phyloP scores from a whole-genome alignment of 2,329 filamentous ascomycete genomes.

The Amylocarpus encephaloides region DNA sequence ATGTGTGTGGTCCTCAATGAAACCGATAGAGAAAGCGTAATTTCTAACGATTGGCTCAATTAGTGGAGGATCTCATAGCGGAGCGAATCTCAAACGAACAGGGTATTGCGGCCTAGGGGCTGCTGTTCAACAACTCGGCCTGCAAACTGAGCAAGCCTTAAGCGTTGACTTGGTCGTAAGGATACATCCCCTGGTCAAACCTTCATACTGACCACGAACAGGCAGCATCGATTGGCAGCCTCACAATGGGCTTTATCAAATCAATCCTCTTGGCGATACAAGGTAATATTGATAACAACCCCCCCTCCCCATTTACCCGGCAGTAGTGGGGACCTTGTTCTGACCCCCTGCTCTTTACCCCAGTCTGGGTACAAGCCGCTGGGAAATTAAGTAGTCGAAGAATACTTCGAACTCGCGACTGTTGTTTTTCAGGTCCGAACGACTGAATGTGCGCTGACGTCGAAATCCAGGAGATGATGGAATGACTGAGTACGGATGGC shows the following conservation, averaged over 20 bases:
- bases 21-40: not conserved
- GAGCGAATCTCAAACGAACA: constrained; percentile 44
- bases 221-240: constrained; percentile 74
- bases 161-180: constrained; percentile 68
- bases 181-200: constrained; percentile 11
- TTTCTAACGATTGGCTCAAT: constrained; percentile 3
- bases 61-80: constrained; percentile 51
- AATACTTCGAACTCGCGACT: not conserved
- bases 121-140: constrained; percentile 57
- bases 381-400: not conserved
- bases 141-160: constrained; percentile 48
- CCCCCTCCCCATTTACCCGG: not conserved
- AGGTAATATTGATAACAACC: constrained; percentile 34
- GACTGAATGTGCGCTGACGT: constrained; percentile 2
- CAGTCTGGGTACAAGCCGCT: constrained; percentile 2
- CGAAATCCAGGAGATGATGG: constrained; percentile 39
- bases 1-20: constrained; percentile 50
- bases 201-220: constrained; percentile 29
- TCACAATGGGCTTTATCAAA: constrained; percentile 62
- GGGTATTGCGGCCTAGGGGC: constrained; percentile 70
- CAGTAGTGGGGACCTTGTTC: not conserved
- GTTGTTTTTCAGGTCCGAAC: not conserved
- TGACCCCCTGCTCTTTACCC: not conserved
- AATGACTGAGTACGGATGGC: constrained; percentile 36
- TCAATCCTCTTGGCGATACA: constrained; percentile 52